Evolutionary conservation across 1,139 yeast species (phyloP).

Genomic region (Debaryomycetaceae sp.): DNA sequence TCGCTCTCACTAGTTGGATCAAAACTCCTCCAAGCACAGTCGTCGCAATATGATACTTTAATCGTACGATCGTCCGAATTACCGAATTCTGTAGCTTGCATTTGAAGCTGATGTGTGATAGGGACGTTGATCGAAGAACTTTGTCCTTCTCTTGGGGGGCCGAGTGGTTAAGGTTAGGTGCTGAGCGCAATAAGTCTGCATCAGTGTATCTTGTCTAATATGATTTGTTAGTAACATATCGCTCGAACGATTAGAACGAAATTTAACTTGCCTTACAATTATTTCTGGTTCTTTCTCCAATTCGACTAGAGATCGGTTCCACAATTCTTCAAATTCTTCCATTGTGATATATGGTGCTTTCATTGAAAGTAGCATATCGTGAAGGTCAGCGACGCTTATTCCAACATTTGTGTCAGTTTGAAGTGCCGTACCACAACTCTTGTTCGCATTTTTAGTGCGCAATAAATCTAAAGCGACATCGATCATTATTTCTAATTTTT

Average conservation of each 20-base stretch:
- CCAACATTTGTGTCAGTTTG: constrained; percentile 47
- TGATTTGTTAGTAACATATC: constrained; percentile 15
- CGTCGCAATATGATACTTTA: constrained; percentile 35
- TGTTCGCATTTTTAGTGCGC: constrained; percentile 65
- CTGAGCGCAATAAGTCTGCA: constrained; percentile 22
- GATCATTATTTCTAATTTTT: constrained; percentile 63
- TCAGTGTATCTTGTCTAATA: constrained; percentile 29
- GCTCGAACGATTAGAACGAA: constrained; percentile 1
- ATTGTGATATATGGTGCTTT: constrained; percentile 58
- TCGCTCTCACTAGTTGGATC: constrained; percentile 16
- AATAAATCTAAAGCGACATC: constrained; percentile 65
- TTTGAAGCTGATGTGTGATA: constrained; percentile 57
- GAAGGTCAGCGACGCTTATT: constrained; percentile 50
- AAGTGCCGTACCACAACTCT: constrained; percentile 56
- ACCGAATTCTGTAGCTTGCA: constrained; percentile 60
- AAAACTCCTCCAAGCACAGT: constrained; percentile 17
- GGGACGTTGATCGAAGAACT: constrained; percentile 71
- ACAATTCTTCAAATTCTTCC: constrained; percentile 77
- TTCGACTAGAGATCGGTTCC: constrained; percentile 65
- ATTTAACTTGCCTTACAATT: constrained; percentile 76
- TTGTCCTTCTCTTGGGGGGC: constrained; percentile 31
- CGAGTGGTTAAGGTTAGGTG: constrained; percentile 30
- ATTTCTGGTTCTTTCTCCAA: constrained; percentile 72
- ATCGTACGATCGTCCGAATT: constrained; percentile 43
- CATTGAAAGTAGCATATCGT: constrained; percentile 55